These are phyloP conservation scores for Fraxinus ornus DNA, from an alignment of 305 asterid genomes.

Conservation along the genomic window DNA sequence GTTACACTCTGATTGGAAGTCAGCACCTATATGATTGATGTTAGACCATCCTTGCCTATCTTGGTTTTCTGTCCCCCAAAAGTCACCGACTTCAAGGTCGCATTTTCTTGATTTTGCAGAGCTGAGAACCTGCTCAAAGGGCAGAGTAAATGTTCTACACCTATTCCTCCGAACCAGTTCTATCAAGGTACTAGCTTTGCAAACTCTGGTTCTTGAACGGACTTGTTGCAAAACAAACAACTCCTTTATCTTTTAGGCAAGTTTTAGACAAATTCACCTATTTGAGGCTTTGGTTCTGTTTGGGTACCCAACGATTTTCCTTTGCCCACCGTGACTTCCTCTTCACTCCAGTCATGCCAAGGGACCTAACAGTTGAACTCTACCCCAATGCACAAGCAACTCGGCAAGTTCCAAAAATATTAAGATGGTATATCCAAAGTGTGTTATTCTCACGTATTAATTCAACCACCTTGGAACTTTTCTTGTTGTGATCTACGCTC, in stretches of 20 bases:
- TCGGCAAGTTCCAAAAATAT: slow-evolving; percentile 53
- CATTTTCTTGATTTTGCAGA: slow-evolving; percentile 74
- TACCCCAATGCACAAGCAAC: slow-evolving; percentile 64
- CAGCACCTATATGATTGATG: slow-evolving; percentile 63
- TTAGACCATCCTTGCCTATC: slow-evolving; percentile 67
- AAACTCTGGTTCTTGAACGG: slow-evolving; percentile 64
- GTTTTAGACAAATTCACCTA: slow-evolving; percentile 62
- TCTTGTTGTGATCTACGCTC: slow-evolving; percentile 40
- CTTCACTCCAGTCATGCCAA: slow-evolving; percentile 64
- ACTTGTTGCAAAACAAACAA: slow-evolving; percentile 72
- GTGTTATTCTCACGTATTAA: slow-evolving; percentile 53
- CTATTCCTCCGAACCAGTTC: slow-evolving; percentile 61
- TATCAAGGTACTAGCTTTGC: slow-evolving; percentile 58
- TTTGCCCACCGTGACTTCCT: slow-evolving; percentile 76
- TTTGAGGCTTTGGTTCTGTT: slow-evolving; percentile 63
- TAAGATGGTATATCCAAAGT: slow-evolving; percentile 50
- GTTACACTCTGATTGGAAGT: slow-evolving; percentile 55
- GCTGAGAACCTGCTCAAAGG: slow-evolving; percentile 75
- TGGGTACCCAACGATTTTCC: slow-evolving; percentile 72
- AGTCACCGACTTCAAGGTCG: slow-evolving; percentile 47
- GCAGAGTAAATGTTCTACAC: slow-evolving; percentile 75
- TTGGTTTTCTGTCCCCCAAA: slow-evolving; percentile 66
- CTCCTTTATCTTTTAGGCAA: slow-evolving; percentile 63
- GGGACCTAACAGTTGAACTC: slow-evolving; percentile 65
- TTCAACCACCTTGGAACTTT: slow-evolving; percentile 53